These are phyloP conservation scores for Luvunga scandens DNA, from an alignment of 345 rosid species.

Conservation along the genomic window DNA sequence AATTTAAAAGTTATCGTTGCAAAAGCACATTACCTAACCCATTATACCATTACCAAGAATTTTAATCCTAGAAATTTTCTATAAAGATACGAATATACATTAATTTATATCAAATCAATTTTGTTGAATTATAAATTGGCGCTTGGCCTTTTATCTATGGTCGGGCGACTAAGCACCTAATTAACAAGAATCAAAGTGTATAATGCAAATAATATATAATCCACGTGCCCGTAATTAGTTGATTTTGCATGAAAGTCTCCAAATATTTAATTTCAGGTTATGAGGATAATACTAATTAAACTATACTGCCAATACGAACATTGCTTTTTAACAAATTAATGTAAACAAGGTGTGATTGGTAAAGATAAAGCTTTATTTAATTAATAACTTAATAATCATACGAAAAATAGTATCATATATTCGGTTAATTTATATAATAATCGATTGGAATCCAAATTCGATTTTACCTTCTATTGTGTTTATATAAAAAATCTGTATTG, in stretches of 20 bases:
- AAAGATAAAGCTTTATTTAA: not conserved
- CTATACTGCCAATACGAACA: not conserved
- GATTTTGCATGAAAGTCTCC: not conserved
- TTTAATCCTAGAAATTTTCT: not conserved
- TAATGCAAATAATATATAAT: not conserved
- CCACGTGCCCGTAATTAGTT: constrained; percentile 1
- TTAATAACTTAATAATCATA: not conserved
- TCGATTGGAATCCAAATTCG: not conserved
- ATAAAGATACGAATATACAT: not conserved
- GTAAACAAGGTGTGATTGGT: not conserved
- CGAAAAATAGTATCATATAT: too few relatives aligned
- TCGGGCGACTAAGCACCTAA: constrained; percentile 9
- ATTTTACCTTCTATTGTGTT: not conserved
- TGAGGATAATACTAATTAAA: not conserved
- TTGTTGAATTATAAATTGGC: not conserved
- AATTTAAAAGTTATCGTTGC: not conserved
- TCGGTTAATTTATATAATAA: not conserved
- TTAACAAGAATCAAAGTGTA: not conserved
- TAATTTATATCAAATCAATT: not conserved
- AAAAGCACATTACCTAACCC: constrained; percentile 4
- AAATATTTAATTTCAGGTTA: not conserved
- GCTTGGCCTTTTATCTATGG: constrained; percentile 18
- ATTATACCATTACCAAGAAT: not conserved
- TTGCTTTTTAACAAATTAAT: not conserved
- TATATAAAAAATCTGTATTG: not conserved